phyloP scores from a whole-genome alignment of 495 filamentous ascomycete genomes.

The Apiosordaria backusii region DNA sequence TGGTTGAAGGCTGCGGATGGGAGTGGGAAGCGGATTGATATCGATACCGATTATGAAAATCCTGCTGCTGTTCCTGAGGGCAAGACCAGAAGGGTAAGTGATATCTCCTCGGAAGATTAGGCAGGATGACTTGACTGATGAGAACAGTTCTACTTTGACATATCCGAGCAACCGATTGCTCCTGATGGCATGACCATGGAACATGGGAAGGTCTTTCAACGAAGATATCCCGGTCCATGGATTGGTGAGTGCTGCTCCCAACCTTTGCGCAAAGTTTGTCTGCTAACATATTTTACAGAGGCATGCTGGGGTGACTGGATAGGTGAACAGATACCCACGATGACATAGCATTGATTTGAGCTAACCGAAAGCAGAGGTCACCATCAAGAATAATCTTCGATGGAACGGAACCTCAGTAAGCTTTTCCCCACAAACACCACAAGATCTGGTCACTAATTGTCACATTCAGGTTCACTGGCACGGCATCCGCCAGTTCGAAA shows the following conservation, averaged over 20 bases:
- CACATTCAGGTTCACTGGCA: conserved; percentile 34
- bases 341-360: background rate
- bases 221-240: conserved; percentile 17
- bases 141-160: conserved; percentile 13
- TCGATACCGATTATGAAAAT: conserved; percentile 18
- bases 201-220: conserved; percentile 19
- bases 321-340: background rate
- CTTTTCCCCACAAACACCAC: background rate
- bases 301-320: conserved; percentile 56
- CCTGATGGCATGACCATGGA: conserved; percentile 19
- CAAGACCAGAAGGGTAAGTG: background rate
- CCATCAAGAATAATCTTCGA: conserved; percentile 33
- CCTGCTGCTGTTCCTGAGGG: conserved; percentile 3
- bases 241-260: conserved; percentile 7
- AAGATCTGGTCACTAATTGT: background rate
- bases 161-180: conserved; percentile 17
- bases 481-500: conserved; percentile 31
- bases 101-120: background rate
- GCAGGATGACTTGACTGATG: background rate
- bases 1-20: conserved; percentile 13
- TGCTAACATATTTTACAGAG: conserved; percentile 34
- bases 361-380: conserved; percentile 43
- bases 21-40: conserved; percentile 7
- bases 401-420: conserved; percentile 32
- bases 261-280: background rate